Evolutionary conservation across 805 yeast genomes (phyloP).

Genomic region (Sungouiozyma intestinalis): DNA sequence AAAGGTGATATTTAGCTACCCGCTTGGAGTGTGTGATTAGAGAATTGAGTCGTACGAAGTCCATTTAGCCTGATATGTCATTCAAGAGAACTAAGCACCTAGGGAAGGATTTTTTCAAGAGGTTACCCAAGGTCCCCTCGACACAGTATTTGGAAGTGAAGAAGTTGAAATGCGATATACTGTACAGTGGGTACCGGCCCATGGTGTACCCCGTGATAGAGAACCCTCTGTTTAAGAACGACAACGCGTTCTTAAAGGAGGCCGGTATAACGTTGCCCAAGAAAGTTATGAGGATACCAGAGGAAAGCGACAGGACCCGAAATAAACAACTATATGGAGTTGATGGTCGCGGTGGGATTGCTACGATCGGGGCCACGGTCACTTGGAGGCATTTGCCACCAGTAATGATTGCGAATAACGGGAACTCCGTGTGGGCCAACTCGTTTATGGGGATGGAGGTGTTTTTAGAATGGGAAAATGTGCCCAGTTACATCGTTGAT

Average conservation of each 20-base stretch:
- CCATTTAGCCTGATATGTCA: no score
- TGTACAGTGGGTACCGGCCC: conserved; percentile 27
- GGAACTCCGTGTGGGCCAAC: conserved; percentile 20
- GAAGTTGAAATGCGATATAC: conserved; percentile 21
- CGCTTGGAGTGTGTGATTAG: no score
- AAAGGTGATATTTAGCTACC: no score
- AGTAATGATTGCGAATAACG: neutral
- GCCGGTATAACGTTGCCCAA: neutral
- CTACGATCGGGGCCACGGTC: conserved; percentile 25
- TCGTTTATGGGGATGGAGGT: conserved; percentile 25
- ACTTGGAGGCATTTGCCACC: conserved; percentile 26
- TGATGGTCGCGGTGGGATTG: conserved; percentile 20
- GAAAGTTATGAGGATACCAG: conserved; percentile 1
- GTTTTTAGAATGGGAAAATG: conserved; percentile 24
- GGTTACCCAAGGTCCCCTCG: conserved; percentile 26
- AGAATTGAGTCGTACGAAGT: no score
- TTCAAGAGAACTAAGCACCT: neutral
- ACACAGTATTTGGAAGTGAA: conserved; percentile 23
- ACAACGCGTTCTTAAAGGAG: neutral
- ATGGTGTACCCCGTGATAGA: conserved; percentile 25
- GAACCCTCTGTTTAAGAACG: conserved; percentile 21
- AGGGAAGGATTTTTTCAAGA: conserved; percentile 10
- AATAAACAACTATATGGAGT: conserved; percentile 4
- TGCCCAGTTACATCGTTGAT: conserved; percentile 17
- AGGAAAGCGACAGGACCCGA: neutral